Evolutionary conservation across 1,284 basidiomycete species (phyloP).

Genomic region (Cutaneotrichosporon sp.): DNA sequence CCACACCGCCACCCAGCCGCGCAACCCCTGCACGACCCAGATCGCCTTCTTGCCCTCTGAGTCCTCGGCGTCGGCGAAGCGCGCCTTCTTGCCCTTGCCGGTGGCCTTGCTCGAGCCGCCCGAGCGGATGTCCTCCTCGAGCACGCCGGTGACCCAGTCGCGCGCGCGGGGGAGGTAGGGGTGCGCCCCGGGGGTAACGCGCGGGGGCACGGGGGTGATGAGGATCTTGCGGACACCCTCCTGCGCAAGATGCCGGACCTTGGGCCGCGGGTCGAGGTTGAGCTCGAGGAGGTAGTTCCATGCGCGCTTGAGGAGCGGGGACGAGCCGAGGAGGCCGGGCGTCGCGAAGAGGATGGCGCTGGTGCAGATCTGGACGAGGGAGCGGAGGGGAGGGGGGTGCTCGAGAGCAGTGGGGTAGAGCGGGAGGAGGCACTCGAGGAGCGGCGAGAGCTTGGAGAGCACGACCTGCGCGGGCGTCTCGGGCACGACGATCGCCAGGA

Average conservation of each 20-base stretch:
- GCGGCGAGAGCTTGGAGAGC: conserved; percentile 44
- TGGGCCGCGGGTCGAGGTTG: conserved; percentile 84
- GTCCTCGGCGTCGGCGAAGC: conserved; percentile 56
- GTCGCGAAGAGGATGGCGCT: conserved; percentile 72
- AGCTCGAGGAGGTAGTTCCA: conserved; percentile 75
- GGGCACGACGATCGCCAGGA: conserved; percentile 73
- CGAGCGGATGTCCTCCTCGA: conserved; percentile 65
- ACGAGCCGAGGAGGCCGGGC: conserved; percentile 63
- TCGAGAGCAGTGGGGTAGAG: conserved; percentile 60
- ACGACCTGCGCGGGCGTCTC: conserved; percentile 63
- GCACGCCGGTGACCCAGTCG: conserved; percentile 74
- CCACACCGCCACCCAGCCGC: conserved; percentile 62
- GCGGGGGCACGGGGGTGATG: conserved; percentile 70
- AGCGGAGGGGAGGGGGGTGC: conserved; percentile 51
- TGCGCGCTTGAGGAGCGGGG: conserved; percentile 67
- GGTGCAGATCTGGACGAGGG: conserved; percentile 61
- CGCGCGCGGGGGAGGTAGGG: conserved; percentile 75
- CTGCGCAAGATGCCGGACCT: conserved; percentile 87
- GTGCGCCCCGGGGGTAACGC: conserved; percentile 62
- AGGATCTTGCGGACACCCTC: conserved; percentile 80
- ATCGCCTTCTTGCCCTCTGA: conserved; percentile 71
- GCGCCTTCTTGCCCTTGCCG: conserved; percentile 65
- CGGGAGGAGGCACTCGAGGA: conserved; percentile 70
- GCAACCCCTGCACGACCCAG: conserved; percentile 73
- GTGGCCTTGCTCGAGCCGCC: conserved; percentile 60